Conservation (phyloP, 345 rosid species). For the Melaleuca alternifolia region DNA sequence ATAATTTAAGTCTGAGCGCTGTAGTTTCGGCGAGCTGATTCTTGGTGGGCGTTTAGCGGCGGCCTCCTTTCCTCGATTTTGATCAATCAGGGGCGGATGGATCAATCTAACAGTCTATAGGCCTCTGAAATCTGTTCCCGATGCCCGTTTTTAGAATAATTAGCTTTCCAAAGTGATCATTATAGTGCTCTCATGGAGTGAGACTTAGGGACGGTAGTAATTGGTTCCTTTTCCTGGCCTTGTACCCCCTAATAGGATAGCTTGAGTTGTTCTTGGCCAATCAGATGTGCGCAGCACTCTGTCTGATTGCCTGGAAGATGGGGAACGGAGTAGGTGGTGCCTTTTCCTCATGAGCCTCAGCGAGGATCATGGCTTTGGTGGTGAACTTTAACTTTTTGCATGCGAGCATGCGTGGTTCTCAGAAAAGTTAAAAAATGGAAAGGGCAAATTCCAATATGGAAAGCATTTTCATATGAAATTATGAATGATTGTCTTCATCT, state of each 20-base stretch:
- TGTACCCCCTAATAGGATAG: background rate
- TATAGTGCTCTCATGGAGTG: background rate
- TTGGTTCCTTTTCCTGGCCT: background rate
- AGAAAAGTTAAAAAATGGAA: background rate
- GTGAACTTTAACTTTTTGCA: background rate
- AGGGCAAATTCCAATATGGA: background rate
- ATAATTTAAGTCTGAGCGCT: background rate
- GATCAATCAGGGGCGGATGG: background rate
- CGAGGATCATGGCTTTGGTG: background rate
- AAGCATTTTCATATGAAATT: background rate
- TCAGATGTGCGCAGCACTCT: background rate
- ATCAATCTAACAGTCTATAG: too few species aligned
- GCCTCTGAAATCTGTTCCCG: background rate
- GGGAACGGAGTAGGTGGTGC: background rate
- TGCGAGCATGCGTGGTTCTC: background rate
- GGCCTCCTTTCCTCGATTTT: background rate
- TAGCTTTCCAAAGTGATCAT: background rate
- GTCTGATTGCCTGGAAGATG: background rate
- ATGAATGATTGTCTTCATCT: background rate
- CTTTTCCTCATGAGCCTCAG: background rate
- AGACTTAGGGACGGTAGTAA: background rate
- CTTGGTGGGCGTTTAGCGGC: background rate
- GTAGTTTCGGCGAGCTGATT: background rate
- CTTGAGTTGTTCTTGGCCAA: background rate
- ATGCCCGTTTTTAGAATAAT: background rate